Percentiles rank a stretch among this genome's conserved stretches.
These are phyloP conservation scores for Colletotrichum agaves DNA, from an alignment of 2,329 filamentous ascomycete species.

Conservation along the genomic window DNA sequence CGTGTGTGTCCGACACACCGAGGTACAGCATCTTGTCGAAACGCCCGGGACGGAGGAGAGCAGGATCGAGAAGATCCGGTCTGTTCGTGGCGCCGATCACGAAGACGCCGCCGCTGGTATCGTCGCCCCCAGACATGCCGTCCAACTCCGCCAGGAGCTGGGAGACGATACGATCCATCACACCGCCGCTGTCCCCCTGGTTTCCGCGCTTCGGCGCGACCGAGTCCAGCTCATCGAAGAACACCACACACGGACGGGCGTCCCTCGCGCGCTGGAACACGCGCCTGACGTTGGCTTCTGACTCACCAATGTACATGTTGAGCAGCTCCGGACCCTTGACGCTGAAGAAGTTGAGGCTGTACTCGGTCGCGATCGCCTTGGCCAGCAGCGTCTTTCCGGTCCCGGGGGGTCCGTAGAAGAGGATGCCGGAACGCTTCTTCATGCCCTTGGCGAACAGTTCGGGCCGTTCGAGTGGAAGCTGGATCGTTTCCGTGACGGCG, in stretches of 20 bases:
- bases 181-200: constrained; percentile 95
- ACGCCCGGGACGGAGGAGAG: constrained; percentile 85
- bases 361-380: constrained; percentile 93
- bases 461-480: constrained; percentile 88
- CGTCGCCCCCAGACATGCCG: constrained; percentile 95
- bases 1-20: constrained; percentile 94
- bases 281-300: constrained; percentile 88
- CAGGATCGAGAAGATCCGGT: constrained; percentile 91
- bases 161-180: constrained; percentile 97
- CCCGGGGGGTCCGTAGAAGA: constrained; percentile 88
- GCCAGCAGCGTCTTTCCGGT: constrained; percentile 93
- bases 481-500: constrained; percentile 96
- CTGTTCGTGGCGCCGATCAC: constrained; percentile 97
- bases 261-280: constrained; percentile 90
- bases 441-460: constrained; percentile 97
- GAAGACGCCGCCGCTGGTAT: constrained; percentile 85
- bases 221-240: constrained; percentile 93
- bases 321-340: constrained; percentile 92
- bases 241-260: constrained; percentile 88
- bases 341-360: constrained; percentile 93
- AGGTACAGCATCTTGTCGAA: constrained; percentile 99
- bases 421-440: constrained; percentile 94
- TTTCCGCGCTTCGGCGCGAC: constrained; percentile 97
- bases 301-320: constrained; percentile 97
- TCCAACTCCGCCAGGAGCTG: constrained; percentile 95